Conservation (phyloP, 345 rosid genomes). For the Populus pruinosa region DNA sequence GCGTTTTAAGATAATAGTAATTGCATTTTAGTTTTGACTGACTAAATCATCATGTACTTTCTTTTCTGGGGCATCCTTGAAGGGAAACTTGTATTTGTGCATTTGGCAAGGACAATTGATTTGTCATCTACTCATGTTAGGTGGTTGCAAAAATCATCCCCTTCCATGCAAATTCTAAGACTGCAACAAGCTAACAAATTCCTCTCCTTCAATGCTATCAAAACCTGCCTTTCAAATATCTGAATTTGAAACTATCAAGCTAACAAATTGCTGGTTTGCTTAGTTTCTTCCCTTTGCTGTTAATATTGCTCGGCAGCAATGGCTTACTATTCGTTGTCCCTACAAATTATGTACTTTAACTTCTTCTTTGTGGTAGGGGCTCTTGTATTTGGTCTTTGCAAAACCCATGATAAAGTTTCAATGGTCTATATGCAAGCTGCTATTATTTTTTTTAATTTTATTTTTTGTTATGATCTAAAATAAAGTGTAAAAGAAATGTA, state of each 20-base stretch:
- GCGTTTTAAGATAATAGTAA: background rate
- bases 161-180: background rate
- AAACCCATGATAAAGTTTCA: background rate
- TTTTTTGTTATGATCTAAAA: background rate
- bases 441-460: background rate
- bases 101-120: background rate
- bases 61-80: background rate
- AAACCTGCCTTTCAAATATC: background rate
- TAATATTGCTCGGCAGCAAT: background rate
- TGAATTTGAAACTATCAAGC: background rate
- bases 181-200: background rate
- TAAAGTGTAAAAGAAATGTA: background rate
- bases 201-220: background rate
- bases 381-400: background rate
- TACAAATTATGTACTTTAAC: background rate
- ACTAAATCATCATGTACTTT: background rate
- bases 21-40: background rate
- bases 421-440: background rate
- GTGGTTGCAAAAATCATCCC: background rate
- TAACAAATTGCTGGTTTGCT: background rate
- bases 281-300: background rate
- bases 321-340: background rate
- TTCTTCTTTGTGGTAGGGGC: background rate
- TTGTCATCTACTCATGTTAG: background rate
- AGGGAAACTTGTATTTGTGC: background rate